Base-by-base conservation (phyloP, 495 filamentous ascomycete genomes). In the Trichocladium antarcticum region DNA sequence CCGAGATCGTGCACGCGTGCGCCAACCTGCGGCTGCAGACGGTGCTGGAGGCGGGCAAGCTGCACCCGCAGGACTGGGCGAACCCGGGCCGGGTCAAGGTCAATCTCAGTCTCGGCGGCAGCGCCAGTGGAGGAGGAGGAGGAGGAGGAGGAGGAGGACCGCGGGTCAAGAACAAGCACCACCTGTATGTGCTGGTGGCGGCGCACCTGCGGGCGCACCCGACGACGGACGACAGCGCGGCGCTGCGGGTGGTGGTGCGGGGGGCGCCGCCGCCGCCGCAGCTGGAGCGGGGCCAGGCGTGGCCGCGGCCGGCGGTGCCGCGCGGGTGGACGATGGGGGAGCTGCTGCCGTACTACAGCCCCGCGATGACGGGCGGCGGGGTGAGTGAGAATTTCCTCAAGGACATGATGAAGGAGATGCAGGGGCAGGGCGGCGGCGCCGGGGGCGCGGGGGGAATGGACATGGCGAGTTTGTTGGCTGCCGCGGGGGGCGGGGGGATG, bases 321-420 rank as follows among this genome's bases (percentile, higher is more conserved):
- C 74, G 83, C 39, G 92, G 90, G 9, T 97, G 89, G 88, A 96
- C 95, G 71, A 83, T 98, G 58, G 79, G 80, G 27, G 76, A 69
- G 17, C 76, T 97, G 45, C 55, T 98, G 47, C 92, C 92, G 22
- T 77, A 90, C 53, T 88, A 95, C 56, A 85, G 80, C 19, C 80
- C 90, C 0, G 92, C 88, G 11, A 74, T 97, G 66, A 93, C 83
- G 42, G 92, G 92, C 2, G 90, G 93, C 19, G 92, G 92, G 19
- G 88, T 98, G 7, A 93, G 84, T 52, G 92, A 98, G 62, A 94
- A 98, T 57, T 84, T 95, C 21, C 79, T 98, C 55, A 89, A 92
- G 73, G 89, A 98, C 51, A 95, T 96, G 72, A 95, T 98, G 90
- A 80, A 77, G 37, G 88, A 93, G 71, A 93, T 96, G 88, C 81